Evolutionary conservation across 1,284 basidiomycete species (phyloP).

Genomic region (Trichosporon asahii): DNA sequence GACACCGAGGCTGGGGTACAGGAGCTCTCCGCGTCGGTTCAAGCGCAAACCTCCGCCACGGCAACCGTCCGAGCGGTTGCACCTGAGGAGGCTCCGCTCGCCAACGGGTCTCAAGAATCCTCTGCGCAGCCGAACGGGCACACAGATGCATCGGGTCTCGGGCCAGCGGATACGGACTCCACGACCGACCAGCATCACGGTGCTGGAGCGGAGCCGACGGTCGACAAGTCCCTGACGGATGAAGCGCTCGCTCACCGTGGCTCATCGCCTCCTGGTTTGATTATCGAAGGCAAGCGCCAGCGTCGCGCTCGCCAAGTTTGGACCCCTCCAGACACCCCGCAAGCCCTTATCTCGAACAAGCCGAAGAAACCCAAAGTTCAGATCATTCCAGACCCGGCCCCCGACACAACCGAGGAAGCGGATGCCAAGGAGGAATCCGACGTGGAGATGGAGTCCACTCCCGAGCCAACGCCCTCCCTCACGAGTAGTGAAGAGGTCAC

Average conservation of each 20-base stretch:
- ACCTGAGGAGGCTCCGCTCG: neutral
- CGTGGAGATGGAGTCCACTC: constrained; percentile 18
- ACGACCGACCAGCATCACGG: neutral
- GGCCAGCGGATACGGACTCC: neutral
- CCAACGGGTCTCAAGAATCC: neutral
- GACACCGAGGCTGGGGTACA: neutral
- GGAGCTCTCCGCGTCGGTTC: no score
- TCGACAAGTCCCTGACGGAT: constrained; percentile 41
- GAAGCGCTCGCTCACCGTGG: constrained; percentile 27
- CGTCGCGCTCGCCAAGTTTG: constrained; percentile 37
- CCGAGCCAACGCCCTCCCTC: constrained; percentile 2
- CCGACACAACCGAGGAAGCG: constrained; percentile 24
- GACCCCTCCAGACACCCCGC: constrained; percentile 38
- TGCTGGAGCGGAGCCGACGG: neutral
- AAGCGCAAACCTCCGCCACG: neutral
- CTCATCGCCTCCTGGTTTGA: constrained; percentile 25
- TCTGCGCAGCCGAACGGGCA: neutral
- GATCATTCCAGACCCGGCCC: constrained; percentile 17
- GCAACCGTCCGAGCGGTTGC: no score
- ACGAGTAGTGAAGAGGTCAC: constrained; percentile 19
- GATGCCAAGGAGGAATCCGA: constrained; percentile 21
- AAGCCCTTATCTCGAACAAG: constrained; percentile 22
- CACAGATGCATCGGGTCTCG: no score
- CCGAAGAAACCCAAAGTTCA: constrained; percentile 33
- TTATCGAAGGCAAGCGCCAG: constrained; percentile 42